These are phyloP conservation scores for Fomitopsis pulvina DNA, from an alignment of 768 basidiomycete genomes.

Conservation along the genomic window DNA sequence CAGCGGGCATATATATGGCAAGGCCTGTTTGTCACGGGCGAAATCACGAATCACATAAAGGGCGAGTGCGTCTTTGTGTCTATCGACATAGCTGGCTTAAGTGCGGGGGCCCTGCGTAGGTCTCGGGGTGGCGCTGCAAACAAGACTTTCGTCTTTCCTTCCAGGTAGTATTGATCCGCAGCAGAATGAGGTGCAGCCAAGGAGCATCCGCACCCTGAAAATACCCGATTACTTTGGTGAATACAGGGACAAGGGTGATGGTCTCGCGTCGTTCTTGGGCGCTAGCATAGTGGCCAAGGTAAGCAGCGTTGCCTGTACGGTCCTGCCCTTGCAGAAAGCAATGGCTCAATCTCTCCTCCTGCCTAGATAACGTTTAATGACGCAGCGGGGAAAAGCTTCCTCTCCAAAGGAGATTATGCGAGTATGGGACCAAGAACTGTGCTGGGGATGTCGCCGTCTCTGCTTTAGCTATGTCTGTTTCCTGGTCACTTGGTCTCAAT, in stretches of 20 bases:
- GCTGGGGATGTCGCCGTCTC: slow-evolving; percentile 69
- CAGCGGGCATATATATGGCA: slow-evolving; percentile 70
- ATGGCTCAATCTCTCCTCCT: no score
- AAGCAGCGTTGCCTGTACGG: slow-evolving; percentile 8
- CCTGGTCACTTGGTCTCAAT: neutral
- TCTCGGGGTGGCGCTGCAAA: slow-evolving; percentile 52
- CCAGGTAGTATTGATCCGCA: slow-evolving; percentile 51
- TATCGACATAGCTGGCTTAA: neutral
- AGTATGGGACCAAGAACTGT: slow-evolving; percentile 67
- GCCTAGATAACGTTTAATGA: slow-evolving; percentile 71
- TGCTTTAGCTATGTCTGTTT: slow-evolving; percentile 30
- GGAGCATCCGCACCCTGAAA: slow-evolving; percentile 49
- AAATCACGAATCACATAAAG: slow-evolving; percentile 63
- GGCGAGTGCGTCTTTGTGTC: slow-evolving; percentile 34
- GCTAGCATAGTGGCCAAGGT: slow-evolving; percentile 85
- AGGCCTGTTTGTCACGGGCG: slow-evolving; percentile 77
- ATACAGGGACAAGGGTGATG: slow-evolving; percentile 81
- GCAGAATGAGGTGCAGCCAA: slow-evolving; percentile 67
- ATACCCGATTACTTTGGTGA: slow-evolving; percentile 91
- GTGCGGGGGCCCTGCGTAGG: slow-evolving; percentile 12
- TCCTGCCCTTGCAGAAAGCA: no score
- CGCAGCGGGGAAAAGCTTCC: slow-evolving; percentile 55
- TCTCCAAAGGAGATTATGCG: slow-evolving; percentile 75
- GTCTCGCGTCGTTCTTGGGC: slow-evolving; percentile 75
- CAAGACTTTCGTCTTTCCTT: slow-evolving; percentile 59